Conservation (phyloP, 768 basidiomycete species). For the Psilocybe tampanensis region DNA sequence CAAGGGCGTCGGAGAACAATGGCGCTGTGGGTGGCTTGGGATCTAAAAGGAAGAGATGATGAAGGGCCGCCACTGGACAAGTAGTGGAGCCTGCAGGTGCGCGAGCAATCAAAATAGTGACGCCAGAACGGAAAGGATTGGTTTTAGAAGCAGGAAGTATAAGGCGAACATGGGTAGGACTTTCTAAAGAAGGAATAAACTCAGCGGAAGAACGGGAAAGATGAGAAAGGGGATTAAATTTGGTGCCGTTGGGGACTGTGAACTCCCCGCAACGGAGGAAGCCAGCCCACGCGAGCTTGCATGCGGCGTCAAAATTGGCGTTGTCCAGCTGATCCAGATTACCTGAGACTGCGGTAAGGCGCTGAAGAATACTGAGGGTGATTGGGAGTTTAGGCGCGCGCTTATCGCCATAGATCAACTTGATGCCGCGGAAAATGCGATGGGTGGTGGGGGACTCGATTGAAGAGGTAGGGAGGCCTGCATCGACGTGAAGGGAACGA, state of each 20-base stretch:
- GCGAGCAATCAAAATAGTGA: neutral
- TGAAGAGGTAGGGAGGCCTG: slow-evolving; percentile 24
- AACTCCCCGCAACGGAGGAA: slow-evolving; percentile 13
- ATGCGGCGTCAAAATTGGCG: slow-evolving; percentile 16
- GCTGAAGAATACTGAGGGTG: slow-evolving; percentile 22
- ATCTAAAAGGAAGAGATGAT: neutral
- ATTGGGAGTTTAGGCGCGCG: slow-evolving; percentile 14
- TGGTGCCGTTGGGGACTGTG: no score
- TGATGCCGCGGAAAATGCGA: slow-evolving; percentile 33
- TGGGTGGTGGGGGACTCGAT: slow-evolving; percentile 25
- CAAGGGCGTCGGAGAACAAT: slow-evolving; percentile 11
- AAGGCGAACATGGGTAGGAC: slow-evolving; percentile 23
- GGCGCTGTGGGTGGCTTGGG: neutral
- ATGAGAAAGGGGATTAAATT: neutral
- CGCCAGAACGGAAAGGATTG: slow-evolving; percentile 30
- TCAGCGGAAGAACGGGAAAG: slow-evolving; percentile 23
- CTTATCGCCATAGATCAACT: slow-evolving; percentile 27
- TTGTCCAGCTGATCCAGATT: slow-evolving; percentile 3
- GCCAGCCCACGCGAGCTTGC: slow-evolving; percentile 21
- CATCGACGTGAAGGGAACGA: slow-evolving; percentile 32
- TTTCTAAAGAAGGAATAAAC: slow-evolving; percentile 27
- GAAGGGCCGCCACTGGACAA: slow-evolving; percentile 5
- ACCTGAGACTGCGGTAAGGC: slow-evolving; percentile 3
- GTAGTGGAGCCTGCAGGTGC: neutral
- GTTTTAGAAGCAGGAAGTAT: slow-evolving; percentile 38